These are phyloP conservation scores for Metschnikowia gruessii DNA, from an alignment of 805 yeast genomes.

Conservation along the genomic window DNA sequence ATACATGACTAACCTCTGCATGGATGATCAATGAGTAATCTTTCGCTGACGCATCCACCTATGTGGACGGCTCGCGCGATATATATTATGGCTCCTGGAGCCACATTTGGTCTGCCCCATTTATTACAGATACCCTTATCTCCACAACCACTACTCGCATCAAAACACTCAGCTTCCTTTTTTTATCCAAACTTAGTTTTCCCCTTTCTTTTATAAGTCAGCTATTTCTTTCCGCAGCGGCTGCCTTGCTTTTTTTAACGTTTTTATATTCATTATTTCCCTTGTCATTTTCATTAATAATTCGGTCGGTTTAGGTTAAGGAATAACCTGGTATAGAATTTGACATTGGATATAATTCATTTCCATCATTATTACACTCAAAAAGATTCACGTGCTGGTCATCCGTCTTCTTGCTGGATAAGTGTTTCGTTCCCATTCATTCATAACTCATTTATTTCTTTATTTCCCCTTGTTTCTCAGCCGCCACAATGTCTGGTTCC, in stretches of 20 bases:
- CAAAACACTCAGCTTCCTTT: neutral
- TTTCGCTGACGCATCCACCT: neutral
- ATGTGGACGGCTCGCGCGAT: constrained; percentile 5
- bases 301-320: constrained; percentile 13
- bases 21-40: constrained; percentile 9
- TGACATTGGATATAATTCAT: constrained; percentile 1
- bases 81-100: constrained; percentile 7
- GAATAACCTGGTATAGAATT: constrained; percentile 7
- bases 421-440: neutral
- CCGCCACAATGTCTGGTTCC: constrained; percentile 8
- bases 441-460: constrained; percentile 1
- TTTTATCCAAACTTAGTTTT: neutral
- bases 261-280: constrained; percentile 3
- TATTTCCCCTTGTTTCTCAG: neutral
- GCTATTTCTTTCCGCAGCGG: neutral
- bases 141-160: neutral
- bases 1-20: constrained; percentile 9
- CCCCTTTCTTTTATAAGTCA: neutral
- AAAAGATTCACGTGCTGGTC: constrained; percentile 10
- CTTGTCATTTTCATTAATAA: neutral
- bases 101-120: constrained; percentile 2
- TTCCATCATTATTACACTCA: constrained; percentile 5
- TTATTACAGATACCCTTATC: neutral
- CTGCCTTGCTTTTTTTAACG: neutral
- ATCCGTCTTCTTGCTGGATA: constrained; percentile 11